A percentile compares a stretch with the other conserved stretches of the same genome.
Evolutionary conservation across 257 asterid species (phyloP).

Genomic region (Verbena officinalis): DNA sequence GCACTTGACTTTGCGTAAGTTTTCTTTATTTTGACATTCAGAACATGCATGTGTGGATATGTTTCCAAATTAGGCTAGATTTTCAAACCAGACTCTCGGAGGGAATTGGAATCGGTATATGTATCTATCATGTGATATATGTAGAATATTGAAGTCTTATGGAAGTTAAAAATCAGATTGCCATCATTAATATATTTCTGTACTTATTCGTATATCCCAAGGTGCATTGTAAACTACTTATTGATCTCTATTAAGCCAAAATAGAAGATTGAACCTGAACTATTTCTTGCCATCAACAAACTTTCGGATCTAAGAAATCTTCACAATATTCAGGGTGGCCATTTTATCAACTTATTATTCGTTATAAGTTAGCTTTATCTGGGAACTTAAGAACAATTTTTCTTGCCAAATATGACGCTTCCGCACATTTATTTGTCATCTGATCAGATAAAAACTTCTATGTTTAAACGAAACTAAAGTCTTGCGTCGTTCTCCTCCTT

Average conservation of each 20-base stretch:
- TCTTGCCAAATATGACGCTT: neutral
- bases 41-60: neutral
- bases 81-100: neutral
- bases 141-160: neutral
- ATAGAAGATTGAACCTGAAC: neutral
- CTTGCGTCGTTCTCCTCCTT: neutral
- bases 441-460: neutral
- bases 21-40: neutral
- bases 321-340: neutral
- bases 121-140: neutral
- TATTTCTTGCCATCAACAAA: neutral
- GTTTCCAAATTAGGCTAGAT: neutral
- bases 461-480: neutral
- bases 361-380: too few species aligned
- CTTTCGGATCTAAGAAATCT: neutral
- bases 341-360: neutral
- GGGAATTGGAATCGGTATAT: neutral
- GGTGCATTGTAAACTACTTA: neutral
- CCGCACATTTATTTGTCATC: neutral
- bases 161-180: neutral
- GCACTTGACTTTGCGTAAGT: neutral
- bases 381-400: neutral
- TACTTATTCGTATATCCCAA: neutral
- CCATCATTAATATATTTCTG: neutral
- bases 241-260: neutral